Percentiles rank a stretch among this genome's conserved stretches.
phyloP scores from a whole-genome alignment of 805 yeast species.

The Pichia ethanolica region DNA sequence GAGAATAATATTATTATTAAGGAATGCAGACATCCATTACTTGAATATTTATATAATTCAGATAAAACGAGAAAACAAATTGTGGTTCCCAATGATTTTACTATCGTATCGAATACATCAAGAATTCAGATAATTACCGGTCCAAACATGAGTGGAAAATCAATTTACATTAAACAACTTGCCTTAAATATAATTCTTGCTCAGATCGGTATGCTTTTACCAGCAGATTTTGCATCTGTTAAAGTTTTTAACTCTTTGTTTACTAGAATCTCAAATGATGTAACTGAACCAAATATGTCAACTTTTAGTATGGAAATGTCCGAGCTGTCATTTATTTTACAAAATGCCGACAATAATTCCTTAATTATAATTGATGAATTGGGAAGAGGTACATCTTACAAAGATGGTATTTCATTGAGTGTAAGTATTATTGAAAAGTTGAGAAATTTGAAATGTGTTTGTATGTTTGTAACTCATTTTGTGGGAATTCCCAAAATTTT shows the following conservation, averaged over 20 bases:
- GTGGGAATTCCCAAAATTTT: slow-evolving; percentile 33
- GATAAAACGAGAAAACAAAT: slow-evolving; percentile 18
- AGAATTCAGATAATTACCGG: slow-evolving; percentile 47
- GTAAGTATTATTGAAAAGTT: slow-evolving; percentile 36
- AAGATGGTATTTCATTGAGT: slow-evolving; percentile 48
- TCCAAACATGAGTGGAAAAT: slow-evolving; percentile 59
- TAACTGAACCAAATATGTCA: slow-evolving; percentile 30
- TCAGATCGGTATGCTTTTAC: slow-evolving; percentile 49
- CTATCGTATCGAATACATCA: slow-evolving; percentile 29
- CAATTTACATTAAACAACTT: slow-evolving; percentile 47
- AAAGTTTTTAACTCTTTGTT: slow-evolving; percentile 33
- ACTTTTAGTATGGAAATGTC: slow-evolving; percentile 41
- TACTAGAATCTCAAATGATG: slow-evolving; percentile 33
- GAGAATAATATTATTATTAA: slow-evolving; percentile 23
- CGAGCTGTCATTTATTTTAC: slow-evolving; percentile 39
- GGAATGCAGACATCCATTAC: slow-evolving; percentile 36
- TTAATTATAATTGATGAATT: slow-evolving; percentile 47
- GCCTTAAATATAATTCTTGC: slow-evolving; percentile 44
- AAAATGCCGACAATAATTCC: slow-evolving; percentile 21
- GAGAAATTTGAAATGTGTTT: slow-evolving; percentile 21
- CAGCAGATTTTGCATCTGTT: slow-evolving; percentile 36
- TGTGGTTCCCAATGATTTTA: slow-evolving; percentile 29
- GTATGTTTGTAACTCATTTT: slow-evolving; percentile 40
- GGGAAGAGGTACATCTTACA: slow-evolving; percentile 44
- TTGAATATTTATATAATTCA: slow-evolving; percentile 20